Base-by-base conservation (phyloP, 768 basidiomycete genomes). In the Serpula lacrymans region DNA sequence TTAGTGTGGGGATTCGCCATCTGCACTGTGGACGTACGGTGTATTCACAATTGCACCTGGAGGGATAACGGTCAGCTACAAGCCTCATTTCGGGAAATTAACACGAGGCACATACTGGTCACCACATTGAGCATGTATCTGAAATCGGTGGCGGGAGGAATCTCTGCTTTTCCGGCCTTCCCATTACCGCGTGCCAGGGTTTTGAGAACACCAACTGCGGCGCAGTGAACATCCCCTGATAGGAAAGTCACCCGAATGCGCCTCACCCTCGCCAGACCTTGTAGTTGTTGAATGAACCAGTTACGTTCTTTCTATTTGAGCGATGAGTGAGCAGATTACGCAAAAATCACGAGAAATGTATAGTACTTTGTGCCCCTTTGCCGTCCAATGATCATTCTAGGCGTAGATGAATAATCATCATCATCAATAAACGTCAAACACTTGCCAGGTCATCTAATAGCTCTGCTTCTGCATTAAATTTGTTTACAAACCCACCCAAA, bases 11-110 rank as follows among this genome's bases (percentile, higher is more conserved):
- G n/a, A n/a, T n/a, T n/a, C n/a, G n/a, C n/a, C n/a, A n/a, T n/a
- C n/a, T n/a, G n/a, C 21, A 26, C 14, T 25, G 5, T 45, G 6
- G 8, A 69, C 86, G 57, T 55, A 84, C 85, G 95, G 93, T 5
- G 95, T 96, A 57, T 96, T 95, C 34, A 99, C 95, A 48, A 99
- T 98, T 11, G 95, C 95, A 53, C 81, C 80, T 82, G 37, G 29
- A 47, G 28, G 16, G 49, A 25, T 14, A n/a, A 17, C 21, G 17
- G 44, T 46, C 23, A 40, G 24, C 25, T 41, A 27, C n/a, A 22
- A 36, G 21, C 20, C 36, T 39, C 14, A 17, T 2, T 17, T 7
- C 4, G 28, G 7, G 42, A 42, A 24, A 14, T 17, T 22, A 25
- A 8, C 6, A 43, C 22, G 13, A 26, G 37, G 22, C 12, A 65